These are phyloP conservation scores for Skeletonema grethae DNA, from an alignment of 108 stramenopile genomes.

Conservation along the genomic window DNA sequence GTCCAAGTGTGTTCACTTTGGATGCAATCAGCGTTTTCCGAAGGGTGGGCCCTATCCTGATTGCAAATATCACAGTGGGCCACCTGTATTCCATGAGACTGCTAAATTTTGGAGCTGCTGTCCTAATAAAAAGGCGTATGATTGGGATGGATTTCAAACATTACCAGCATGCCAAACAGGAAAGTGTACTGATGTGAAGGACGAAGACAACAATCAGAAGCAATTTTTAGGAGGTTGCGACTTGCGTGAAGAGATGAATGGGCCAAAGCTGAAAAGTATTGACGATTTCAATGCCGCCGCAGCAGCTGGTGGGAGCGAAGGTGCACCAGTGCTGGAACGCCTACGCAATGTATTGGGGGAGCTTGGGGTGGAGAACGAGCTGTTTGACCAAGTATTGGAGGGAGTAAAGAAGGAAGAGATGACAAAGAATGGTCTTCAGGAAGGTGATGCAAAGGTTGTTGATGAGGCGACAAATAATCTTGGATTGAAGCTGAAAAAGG, in stretches of 20 bases:
- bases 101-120: constrained; percentile 98
- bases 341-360: constrained; percentile 66
- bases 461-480: constrained; percentile 63
- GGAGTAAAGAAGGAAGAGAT: constrained; percentile 71
- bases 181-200: constrained; percentile 77
- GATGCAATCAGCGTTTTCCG: constrained; percentile 82
- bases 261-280: constrained; percentile 68
- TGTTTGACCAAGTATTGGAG: constrained; percentile 82
- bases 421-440: constrained; percentile 34
- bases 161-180: constrained; percentile 81
- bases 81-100: constrained; percentile 98
- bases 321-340: constrained; percentile 77
- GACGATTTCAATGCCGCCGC: constrained; percentile 86
- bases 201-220: constrained; percentile 50
- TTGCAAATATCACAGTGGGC: constrained; percentile 87
- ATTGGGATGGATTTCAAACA: constrained; percentile 86
- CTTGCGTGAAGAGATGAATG: constrained; percentile 61
- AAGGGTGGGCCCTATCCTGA: constrained; percentile 78
- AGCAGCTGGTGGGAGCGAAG: constrained; percentile 75
- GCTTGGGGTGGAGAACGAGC: constrained; percentile 78
- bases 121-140: constrained; percentile 85
- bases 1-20: constrained; percentile 84
- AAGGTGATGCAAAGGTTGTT: constrained; percentile 57
- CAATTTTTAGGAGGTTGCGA: constrained; percentile 86
- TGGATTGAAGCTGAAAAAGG: constrained; percentile 69